Percentiles rank a stretch among this genome's conserved stretches.
phyloP scores from a whole-genome alignment of 1,284 basidiomycete genomes.

The Earliella scabrosa region DNA sequence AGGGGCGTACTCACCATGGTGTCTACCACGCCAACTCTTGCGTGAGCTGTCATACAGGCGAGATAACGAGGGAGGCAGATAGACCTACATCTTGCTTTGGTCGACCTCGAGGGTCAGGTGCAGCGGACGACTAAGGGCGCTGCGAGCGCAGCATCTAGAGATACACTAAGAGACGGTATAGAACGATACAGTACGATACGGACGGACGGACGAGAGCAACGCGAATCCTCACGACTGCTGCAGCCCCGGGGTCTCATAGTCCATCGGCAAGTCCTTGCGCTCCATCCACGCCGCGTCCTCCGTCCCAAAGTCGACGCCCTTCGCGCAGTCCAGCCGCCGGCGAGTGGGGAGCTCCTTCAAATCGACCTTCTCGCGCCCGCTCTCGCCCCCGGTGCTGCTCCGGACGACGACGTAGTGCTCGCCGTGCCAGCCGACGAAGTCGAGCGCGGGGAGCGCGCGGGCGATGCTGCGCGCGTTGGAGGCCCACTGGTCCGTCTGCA shows the following conservation, averaged over 20 bases:
- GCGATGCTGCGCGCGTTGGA: constrained; percentile 55
- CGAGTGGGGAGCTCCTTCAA: constrained; percentile 66
- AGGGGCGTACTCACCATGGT: too few species aligned
- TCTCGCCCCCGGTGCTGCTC: neutral
- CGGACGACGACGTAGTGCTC: constrained; percentile 66
- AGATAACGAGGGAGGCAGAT: too few species aligned
- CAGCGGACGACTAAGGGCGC: too few species aligned
- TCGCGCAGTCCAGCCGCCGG: constrained; percentile 63
- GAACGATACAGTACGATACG: too few species aligned
- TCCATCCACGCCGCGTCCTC: constrained; percentile 70
- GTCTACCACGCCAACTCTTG: too few species aligned
- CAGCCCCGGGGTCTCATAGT: constrained; percentile 65
- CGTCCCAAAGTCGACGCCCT: constrained; percentile 66
- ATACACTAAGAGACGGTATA: too few species aligned
- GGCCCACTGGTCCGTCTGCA: constrained; percentile 61
- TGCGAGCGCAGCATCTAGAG: too few species aligned
- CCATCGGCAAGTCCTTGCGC: constrained; percentile 71
- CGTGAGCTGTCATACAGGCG: too few species aligned
- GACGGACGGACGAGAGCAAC: neutral
- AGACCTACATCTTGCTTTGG: too few species aligned
- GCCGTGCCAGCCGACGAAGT: constrained; percentile 72
- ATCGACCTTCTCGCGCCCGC: constrained; percentile 42
- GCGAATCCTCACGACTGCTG: constrained; percentile 33
- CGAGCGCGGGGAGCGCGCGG: constrained; percentile 49
- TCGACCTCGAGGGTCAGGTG: too few species aligned